These are phyloP conservation scores for Cyberlindnera mississippiensis DNA, from an alignment of 805 yeast genomes.

Conservation along the genomic window DNA sequence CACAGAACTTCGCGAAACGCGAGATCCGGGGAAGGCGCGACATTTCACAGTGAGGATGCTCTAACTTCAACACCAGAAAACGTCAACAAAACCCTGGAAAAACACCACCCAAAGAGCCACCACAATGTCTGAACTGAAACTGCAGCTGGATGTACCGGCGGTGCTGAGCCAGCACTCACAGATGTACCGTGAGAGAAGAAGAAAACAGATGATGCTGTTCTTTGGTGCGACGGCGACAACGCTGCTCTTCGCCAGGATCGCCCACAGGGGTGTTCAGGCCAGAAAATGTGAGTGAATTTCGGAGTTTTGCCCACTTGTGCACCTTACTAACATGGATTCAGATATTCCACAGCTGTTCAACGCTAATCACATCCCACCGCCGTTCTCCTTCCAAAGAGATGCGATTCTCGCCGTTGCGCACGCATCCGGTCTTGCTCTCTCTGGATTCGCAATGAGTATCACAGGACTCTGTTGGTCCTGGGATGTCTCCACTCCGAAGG, in stretches of 20 bases:
- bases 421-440: conserved; percentile 71
- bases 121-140: conserved; percentile 2
- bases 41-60: neutral
- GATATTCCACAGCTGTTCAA: conserved; percentile 70
- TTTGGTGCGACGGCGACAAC: conserved; percentile 71
- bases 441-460: conserved; percentile 66
- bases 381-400: conserved; percentile 74
- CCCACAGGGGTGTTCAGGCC: conserved; percentile 67
- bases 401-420: conserved; percentile 82
- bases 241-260: conserved; percentile 65
- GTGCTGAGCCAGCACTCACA: conserved; percentile 14
- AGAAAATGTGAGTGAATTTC: conserved; percentile 39
- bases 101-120: neutral
- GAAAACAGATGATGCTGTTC: conserved; percentile 67
- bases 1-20: neutral
- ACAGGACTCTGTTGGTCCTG: conserved; percentile 78
- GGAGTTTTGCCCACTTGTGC: too few relatives aligned
- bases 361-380: conserved; percentile 82
- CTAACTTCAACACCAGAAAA: neutral
- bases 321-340: conserved; percentile 26
- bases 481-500: conserved; percentile 65
- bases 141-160: conserved; percentile 12
- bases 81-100: neutral
- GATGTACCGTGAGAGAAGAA: conserved; percentile 43
- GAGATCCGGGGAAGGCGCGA: too few relatives aligned